Conservation (phyloP, 2,329 filamentous ascomycete genomes). For the Alternaria sp. region DNA sequence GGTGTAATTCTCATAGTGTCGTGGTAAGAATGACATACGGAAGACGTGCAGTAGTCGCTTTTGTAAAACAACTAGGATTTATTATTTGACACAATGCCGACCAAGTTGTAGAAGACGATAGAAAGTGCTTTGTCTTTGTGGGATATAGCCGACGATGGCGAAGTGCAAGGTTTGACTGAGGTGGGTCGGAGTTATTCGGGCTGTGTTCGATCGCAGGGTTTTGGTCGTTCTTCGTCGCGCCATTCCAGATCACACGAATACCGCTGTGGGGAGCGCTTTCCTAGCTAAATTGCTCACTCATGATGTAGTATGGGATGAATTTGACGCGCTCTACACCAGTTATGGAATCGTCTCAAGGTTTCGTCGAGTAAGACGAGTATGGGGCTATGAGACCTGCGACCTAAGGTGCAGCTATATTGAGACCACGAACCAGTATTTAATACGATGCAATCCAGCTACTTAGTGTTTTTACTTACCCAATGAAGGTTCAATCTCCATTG, state of each 20-base stretch:
- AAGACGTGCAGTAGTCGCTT: neutral
- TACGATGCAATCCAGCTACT: neutral
- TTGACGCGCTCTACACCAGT: neutral
- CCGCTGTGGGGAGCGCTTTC: neutral
- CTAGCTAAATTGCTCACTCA: neutral
- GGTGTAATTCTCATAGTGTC: neutral
- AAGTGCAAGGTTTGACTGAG: neutral
- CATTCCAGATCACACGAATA: neutral
- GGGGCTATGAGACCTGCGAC: neutral
- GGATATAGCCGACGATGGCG: neutral
- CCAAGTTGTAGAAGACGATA: neutral
- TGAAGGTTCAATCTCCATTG: too few relatives aligned
- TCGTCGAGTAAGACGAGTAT: neutral
- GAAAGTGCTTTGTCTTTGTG: neutral
- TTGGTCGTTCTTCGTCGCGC: neutral
- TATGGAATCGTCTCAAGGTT: neutral
- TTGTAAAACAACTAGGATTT: neutral
- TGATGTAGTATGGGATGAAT: neutral
- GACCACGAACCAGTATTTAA: neutral
- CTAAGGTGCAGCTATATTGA: neutral
- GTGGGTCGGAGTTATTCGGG: neutral
- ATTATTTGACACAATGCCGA: neutral
- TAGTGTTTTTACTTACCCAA: neutral
- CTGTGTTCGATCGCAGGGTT: neutral
- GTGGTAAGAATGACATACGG: rapidly evolving